phyloP scores from a whole-genome alignment of 192 early-diverging fungal species.

The Backusella australiensis region DNA sequence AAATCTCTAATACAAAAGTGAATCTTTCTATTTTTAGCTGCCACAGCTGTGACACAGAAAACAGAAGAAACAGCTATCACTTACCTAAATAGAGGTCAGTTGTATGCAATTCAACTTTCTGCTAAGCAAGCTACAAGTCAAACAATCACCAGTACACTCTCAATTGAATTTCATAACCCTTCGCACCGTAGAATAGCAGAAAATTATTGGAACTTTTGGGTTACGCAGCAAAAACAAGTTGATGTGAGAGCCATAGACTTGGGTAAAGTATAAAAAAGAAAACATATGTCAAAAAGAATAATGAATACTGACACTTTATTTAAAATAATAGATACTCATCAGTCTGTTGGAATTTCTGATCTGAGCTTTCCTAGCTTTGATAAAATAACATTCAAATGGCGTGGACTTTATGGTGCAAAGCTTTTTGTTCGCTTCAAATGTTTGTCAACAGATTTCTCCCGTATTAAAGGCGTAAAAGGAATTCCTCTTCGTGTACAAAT shows the following conservation, averaged over 20 bases:
- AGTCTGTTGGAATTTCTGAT: conserved; percentile 21
- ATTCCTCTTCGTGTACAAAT: conserved; percentile 58
- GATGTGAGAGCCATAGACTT: conserved; percentile 66
- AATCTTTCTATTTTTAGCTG: conserved; percentile 13
- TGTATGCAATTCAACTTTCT: conserved; percentile 54
- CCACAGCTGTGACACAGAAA: conserved; percentile 28
- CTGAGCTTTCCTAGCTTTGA: conserved; percentile 51
- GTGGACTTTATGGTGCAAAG: conserved; percentile 57
- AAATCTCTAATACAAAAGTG: not conserved
- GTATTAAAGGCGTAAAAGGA: conserved; percentile 76
- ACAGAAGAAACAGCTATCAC: conserved; percentile 26
- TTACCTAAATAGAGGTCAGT: conserved; percentile 46
- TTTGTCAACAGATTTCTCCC: conserved; percentile 72
- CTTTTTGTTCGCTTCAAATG: conserved; percentile 69
- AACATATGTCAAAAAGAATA: not conserved
- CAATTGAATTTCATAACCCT: conserved; percentile 70
- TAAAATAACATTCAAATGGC: conserved; percentile 68
- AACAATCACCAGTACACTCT: conserved; percentile 50
- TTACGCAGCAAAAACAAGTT: conserved; percentile 61
- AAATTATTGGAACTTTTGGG: conserved; percentile 73
- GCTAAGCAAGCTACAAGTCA: conserved; percentile 49
- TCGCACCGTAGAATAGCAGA: conserved; percentile 59
- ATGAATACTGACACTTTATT: not conserved
- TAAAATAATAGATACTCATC: conserved; percentile 12
- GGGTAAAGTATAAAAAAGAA: conserved; percentile 33